Evolutionary conservation across 2,329 filamentous ascomycete genomes (phyloP).

Genomic region (Cladobotryum protrusum): DNA sequence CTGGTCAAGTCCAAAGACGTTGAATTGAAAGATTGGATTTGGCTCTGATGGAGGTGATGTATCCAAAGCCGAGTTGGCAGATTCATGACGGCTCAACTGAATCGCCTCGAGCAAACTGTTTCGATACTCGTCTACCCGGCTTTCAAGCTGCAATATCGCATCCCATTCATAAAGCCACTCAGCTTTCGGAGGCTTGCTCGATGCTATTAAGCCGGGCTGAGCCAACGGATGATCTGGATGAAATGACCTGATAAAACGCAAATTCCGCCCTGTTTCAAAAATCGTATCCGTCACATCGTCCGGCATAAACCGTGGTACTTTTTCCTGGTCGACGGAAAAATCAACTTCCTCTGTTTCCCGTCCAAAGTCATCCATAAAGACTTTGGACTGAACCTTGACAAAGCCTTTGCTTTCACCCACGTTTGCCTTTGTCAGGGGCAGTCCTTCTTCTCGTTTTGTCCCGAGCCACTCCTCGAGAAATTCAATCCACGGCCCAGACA

Average conservation of each 20-base stretch:
- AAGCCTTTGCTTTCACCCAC: slow-evolving; percentile 48
- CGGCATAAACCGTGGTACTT: slow-evolving; percentile 67
- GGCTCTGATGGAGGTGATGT: slow-evolving; percentile 8
- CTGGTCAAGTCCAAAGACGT: slow-evolving; percentile 40
- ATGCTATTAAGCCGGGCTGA: slow-evolving; percentile 39
- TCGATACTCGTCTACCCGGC: slow-evolving; percentile 42
- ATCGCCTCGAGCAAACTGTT: slow-evolving; percentile 22
- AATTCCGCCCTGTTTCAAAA: slow-evolving; percentile 74
- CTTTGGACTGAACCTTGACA: slow-evolving; percentile 50
- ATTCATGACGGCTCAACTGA: slow-evolving; percentile 8
- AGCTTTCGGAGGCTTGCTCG: slow-evolving; percentile 49
- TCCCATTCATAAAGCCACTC: slow-evolving; percentile 69
- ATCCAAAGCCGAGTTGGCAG: background rate
- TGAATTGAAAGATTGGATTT: background rate
- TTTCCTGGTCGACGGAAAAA: slow-evolving; percentile 56
- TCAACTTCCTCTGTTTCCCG: slow-evolving; percentile 52
- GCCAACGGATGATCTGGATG: slow-evolving; percentile 67
- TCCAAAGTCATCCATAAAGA: slow-evolving; percentile 53
- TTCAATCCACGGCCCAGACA: slow-evolving; percentile 60
- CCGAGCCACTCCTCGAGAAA: slow-evolving; percentile 72
- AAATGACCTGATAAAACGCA: slow-evolving; percentile 64
- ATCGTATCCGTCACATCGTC: slow-evolving; percentile 62
- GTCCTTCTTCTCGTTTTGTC: slow-evolving; percentile 51
- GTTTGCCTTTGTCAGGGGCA: slow-evolving; percentile 44
- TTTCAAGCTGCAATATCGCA: slow-evolving; percentile 58